phyloP scores from a whole-genome alignment of 1,139 yeast species.

The Hanseniaspora uvarum region DNA sequence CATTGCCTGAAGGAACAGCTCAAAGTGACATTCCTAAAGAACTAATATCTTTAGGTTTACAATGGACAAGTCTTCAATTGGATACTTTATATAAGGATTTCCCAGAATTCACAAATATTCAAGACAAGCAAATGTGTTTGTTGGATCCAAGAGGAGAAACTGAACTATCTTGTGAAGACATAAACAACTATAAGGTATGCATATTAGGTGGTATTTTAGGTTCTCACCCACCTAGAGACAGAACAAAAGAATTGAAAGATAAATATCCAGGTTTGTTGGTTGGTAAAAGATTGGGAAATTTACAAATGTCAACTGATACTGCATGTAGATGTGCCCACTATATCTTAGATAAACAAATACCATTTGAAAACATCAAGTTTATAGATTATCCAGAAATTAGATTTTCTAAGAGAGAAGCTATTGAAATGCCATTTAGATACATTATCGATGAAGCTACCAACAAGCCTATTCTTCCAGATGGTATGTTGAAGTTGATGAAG shows the following conservation, averaged over 20 bases:
- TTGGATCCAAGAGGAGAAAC: slow-evolving; percentile 77
- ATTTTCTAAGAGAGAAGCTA: slow-evolving; percentile 77
- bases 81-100: slow-evolving; percentile 35
- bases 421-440: slow-evolving; percentile 96
- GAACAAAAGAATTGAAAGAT: slow-evolving; percentile 75
- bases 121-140: slow-evolving; percentile 53
- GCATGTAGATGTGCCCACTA: slow-evolving; percentile 83
- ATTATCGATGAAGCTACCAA: slow-evolving; percentile 47
- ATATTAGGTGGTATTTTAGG: slow-evolving; percentile 95
- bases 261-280: slow-evolving; percentile 58
- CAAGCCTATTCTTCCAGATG: slow-evolving; percentile 77
- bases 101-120: slow-evolving; percentile 26
- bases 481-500: slow-evolving; percentile 79
- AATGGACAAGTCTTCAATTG: slow-evolving; percentile 74
- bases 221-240: slow-evolving; percentile 90
- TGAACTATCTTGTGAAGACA: slow-evolving; percentile 65
- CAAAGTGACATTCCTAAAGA: slow-evolving; percentile 54
- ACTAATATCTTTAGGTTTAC: slow-evolving; percentile 54
- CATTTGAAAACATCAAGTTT: slow-evolving; percentile 64
- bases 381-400: slow-evolving; percentile 90
- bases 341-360: slow-evolving; percentile 48
- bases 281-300: slow-evolving; percentile 74
- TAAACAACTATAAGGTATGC: slow-evolving; percentile 61
- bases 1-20: slow-evolving; percentile 57
- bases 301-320: slow-evolving; percentile 96